Conservation (phyloP, 164 flowering plant species). For the Aristolochia contorta region DNA sequence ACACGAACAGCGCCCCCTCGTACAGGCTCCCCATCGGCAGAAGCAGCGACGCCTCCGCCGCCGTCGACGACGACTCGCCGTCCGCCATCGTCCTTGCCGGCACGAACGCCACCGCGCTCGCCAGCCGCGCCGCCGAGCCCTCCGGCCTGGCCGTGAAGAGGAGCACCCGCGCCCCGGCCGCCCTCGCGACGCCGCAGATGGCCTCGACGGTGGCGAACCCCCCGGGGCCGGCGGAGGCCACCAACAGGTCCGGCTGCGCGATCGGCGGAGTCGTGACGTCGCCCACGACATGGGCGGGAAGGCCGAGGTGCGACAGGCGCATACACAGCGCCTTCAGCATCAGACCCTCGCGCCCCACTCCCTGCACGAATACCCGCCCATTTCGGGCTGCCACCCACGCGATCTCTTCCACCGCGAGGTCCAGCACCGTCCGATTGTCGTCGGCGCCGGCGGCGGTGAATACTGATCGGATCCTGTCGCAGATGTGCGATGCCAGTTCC, state of each 20-base stretch:
- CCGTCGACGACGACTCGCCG: conserved; percentile 21
- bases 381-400: conserved; percentile 25
- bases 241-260: conserved; percentile 60
- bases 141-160: conserved; percentile 72
- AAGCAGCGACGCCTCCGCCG: conserved; percentile 23
- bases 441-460: conserved; percentile 34
- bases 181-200: conserved; percentile 54
- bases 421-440: conserved; percentile 27
- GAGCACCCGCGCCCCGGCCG: conserved; percentile 55
- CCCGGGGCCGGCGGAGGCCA: conserved; percentile 93
- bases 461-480: conserved; percentile 55
- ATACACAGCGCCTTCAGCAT: conserved; percentile 84
- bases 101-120: conserved; percentile 39
- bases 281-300: conserved; percentile 66
- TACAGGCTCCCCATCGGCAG: conserved; percentile 91
- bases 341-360: conserved; percentile 92
- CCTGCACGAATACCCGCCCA: conserved; percentile 64
- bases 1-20: conserved; percentile 88
- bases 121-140: conserved; percentile 38
- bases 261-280: conserved; percentile 91
- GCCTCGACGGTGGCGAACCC: conserved; percentile 91
- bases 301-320: conserved; percentile 83
- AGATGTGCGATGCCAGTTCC: conserved; percentile 49
- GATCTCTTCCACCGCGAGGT: conserved; percentile 40
- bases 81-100: conserved; percentile 95